Conservation (phyloP, 352 stramenopile species). For the Blastocystis sp. region DNA sequence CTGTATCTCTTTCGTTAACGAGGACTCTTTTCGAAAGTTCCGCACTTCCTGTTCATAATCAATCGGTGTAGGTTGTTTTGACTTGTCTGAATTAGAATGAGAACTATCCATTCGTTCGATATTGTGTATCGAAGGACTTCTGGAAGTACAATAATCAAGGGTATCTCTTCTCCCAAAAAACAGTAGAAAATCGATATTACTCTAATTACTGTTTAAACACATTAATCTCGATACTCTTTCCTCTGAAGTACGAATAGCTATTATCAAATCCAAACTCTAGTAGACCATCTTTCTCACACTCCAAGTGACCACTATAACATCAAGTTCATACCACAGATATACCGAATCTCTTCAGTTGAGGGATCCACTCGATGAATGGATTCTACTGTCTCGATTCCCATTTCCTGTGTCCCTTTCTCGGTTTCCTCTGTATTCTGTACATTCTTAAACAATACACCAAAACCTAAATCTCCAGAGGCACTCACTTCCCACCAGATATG, state of each 20-base stretch:
- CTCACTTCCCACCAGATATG: slow-evolving; percentile 32
- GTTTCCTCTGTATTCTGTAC: not conserved
- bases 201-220: not conserved
- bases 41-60: slow-evolving; percentile 46
- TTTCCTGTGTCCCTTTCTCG: not conserved
- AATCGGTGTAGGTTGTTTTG: not conserved
- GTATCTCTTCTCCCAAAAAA: not conserved
- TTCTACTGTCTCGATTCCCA: not conserved
- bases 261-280: slow-evolving; percentile 64
- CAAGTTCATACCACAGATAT: too few relatives aligned
- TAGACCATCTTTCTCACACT: slow-evolving; percentile 28
- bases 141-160: not conserved
- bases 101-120: not conserved
- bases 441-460: slow-evolving; percentile 59
- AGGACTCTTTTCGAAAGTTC: slow-evolving; percentile 21
- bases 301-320: not conserved
- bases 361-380: slow-evolving; percentile 36
- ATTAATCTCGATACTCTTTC: slow-evolving; percentile 27
- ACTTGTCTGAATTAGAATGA: not conserved
- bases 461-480: slow-evolving; percentile 12
- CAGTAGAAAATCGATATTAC: too few relatives aligned
- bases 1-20: slow-evolving; percentile 30
- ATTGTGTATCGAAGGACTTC: not conserved
- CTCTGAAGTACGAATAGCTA: slow-evolving; percentile 55
- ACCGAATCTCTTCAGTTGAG: slow-evolving; percentile 36